These are phyloP conservation scores for Naganishia kalamii DNA, from an alignment of 768 basidiomycete species.

Conservation along the genomic window DNA sequence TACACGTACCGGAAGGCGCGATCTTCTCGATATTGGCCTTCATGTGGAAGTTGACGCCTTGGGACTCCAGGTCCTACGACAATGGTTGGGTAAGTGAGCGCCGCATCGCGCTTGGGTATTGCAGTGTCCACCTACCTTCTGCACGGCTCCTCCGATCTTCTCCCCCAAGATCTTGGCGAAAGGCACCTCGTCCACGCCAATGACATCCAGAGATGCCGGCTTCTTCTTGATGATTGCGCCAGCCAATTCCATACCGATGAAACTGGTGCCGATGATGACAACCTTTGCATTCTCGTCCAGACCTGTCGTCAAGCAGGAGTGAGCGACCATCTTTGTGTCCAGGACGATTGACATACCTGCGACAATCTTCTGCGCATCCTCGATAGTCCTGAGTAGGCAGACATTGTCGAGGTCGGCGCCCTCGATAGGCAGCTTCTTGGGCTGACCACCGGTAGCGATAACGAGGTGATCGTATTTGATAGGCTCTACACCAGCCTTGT, in stretches of 20 bases:
- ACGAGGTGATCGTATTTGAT: constrained; percentile 69
- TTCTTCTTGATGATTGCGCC: constrained; percentile 63
- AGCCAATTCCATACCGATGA: constrained; percentile 83
- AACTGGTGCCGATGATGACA: constrained; percentile 80
- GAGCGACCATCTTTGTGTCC: constrained; percentile 11
- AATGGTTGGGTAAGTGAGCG: constrained; percentile 5
- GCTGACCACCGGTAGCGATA: constrained; percentile 67
- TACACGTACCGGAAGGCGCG: constrained; percentile 51
- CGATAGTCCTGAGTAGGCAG: constrained; percentile 63
- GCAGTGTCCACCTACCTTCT: constrained; percentile 54
- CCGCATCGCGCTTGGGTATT: not conserved
- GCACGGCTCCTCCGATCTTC: constrained; percentile 67
- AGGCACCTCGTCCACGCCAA: constrained; percentile 74
- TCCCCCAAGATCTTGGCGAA: constrained; percentile 76
- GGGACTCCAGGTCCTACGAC: constrained; percentile 65
- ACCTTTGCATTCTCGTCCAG: constrained; percentile 63
- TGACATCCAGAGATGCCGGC: constrained; percentile 72
- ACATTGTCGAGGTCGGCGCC: constrained; percentile 71
- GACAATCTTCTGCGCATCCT: constrained; percentile 60
- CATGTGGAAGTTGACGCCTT: constrained; percentile 82
- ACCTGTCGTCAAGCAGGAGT: constrained; percentile 1
- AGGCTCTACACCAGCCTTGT: constrained; percentile 52
- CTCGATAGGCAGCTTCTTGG: constrained; percentile 68
- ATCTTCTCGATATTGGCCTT: constrained; percentile 63
- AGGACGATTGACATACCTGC: constrained; percentile 49